Evolutionary conservation across 768 basidiomycete species (phyloP).

Genomic region (Pilatotrama ljubarskyi): DNA sequence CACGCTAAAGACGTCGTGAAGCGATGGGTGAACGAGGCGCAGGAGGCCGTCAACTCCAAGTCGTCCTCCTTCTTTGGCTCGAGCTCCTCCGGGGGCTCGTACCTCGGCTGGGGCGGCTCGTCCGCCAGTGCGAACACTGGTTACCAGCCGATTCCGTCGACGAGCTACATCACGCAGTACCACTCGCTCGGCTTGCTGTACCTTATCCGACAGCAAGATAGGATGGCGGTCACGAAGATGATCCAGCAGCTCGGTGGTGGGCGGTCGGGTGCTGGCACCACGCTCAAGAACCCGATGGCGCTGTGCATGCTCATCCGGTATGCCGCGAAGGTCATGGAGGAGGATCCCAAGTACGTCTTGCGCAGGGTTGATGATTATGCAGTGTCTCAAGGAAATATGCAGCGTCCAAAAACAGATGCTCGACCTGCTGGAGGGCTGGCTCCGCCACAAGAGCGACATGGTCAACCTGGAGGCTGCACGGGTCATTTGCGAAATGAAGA

Average conservation of each 20-base stretch:
- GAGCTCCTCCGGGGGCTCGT: constrained; percentile 47
- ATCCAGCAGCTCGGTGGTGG: constrained; percentile 95
- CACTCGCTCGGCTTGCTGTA: constrained; percentile 94
- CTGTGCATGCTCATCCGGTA: constrained; percentile 98
- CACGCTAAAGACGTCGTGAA: constrained; percentile 94
- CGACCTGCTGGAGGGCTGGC: constrained; percentile 91
- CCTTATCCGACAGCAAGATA: constrained; percentile 93
- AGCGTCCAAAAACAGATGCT: constrained; percentile 92
- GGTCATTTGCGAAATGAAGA: constrained; percentile 95
- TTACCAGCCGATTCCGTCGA: constrained; percentile 80
- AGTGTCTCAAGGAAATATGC: constrained; percentile 5
- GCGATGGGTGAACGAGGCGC: constrained; percentile 99
- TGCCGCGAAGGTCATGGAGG: constrained; percentile 98
- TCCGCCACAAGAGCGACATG: constrained; percentile 99
- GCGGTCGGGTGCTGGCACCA: constrained; percentile 78
- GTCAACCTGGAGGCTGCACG: constrained; percentile 99
- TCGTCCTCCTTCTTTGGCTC: constrained; percentile 66
- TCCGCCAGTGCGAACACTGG: constrained; percentile 50
- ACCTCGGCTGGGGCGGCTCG: constrained; percentile 72
- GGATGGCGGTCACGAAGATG: constrained; percentile 99
- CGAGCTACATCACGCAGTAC: constrained; percentile 95
- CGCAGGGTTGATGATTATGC: neutral
- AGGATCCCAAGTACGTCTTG: constrained; percentile 88
- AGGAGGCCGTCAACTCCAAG: constrained; percentile 94
- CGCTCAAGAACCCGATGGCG: constrained; percentile 94